Base-by-base conservation (phyloP, 2,329 filamentous ascomycete species). In the Fusarium sp. region DNA sequence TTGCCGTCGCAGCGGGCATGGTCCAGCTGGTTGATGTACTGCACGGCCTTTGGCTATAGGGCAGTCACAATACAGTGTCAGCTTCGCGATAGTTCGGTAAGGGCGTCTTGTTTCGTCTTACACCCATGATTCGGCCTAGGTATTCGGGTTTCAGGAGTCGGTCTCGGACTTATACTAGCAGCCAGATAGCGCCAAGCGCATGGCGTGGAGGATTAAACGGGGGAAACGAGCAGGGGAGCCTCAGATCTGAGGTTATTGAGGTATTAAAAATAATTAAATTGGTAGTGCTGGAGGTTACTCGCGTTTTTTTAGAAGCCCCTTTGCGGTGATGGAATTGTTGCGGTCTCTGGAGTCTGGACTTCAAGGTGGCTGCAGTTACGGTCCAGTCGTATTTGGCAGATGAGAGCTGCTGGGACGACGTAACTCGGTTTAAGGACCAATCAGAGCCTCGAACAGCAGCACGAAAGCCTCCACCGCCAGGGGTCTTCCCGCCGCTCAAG, bases 1-100 rank as follows among this genome's bases (percentile, higher is more conserved):
- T 89, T 90, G 51, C 91, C 94, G 74, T 95, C 89, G 79, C 93
- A 97, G 75, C 96, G 91, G 69, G 93, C 94, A 71, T 90, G 86
- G 78, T 98, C 93, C 75, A 99, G 88, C 79, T 89, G 88, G 76
- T 87, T 85, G 71, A 97, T 86, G 80, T 98, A 98, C 77, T 90
- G 88, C 71, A 86, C 86, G 65, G 90, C 94, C 83, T 99, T 99
- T 69, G 86, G 84, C 80, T 88, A 71, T 44, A 69, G 17, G 48
- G 44, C 26, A 48, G 57, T 46, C 65, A 48, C 44, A 56, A 66
- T 45, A 64, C 64, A 66, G 65, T 28, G 59, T 75, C 56, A 74
- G 71, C 65, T 55, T 67, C 46, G 30, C 20, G 42, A 24, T 26
- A 38, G 17, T 40, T 59, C 28, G 43, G 46, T 20, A 36, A 55